These are phyloP conservation scores for Niveomyces coronatus DNA, from an alignment of 2,329 filamentous ascomycete genomes.

Conservation along the genomic window DNA sequence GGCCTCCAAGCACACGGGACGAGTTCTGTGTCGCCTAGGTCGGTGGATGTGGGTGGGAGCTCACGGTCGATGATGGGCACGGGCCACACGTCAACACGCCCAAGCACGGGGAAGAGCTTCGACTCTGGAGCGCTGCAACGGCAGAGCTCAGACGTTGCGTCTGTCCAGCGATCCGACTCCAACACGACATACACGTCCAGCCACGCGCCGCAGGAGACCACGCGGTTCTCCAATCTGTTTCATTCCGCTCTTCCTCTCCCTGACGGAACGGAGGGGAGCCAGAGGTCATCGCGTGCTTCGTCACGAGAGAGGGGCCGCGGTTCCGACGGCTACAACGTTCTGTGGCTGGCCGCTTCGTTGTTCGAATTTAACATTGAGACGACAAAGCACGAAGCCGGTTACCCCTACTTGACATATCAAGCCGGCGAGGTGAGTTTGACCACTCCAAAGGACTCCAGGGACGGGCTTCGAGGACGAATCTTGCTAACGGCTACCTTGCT, in stretches of 20 bases:
- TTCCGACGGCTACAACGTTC: constrained; percentile 54
- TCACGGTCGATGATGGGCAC: constrained; percentile 36
- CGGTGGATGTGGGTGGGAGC: constrained; percentile 40
- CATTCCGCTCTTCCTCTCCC: constrained; percentile 77
- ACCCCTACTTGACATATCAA: constrained; percentile 91
- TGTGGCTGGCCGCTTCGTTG: constrained; percentile 87
- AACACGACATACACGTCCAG: constrained; percentile 43
- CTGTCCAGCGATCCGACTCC: constrained; percentile 41
- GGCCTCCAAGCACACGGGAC: constrained; percentile 30
- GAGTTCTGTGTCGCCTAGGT: constrained; percentile 49
- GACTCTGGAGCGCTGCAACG: constrained; percentile 41
- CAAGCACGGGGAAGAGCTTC: constrained; percentile 50
- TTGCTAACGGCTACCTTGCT: too few relatives aligned
- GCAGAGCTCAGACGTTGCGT: constrained; percentile 41
- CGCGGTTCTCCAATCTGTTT: constrained; percentile 67
- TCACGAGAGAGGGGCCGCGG: constrained; percentile 46
- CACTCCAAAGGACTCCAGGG: too few relatives aligned
- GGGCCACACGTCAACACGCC: constrained; percentile 33
- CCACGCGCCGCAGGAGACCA: constrained; percentile 33
- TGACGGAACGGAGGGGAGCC: constrained; percentile 48
- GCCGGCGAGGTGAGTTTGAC: constrained; percentile 73
- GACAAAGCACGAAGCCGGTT: constrained; percentile 83
- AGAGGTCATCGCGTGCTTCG: constrained; percentile 46
- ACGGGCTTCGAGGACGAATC: too few relatives aligned
- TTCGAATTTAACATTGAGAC: constrained; percentile 97